Percentiles rank a stretch among this genome's conserved stretches.
phyloP scores from a whole-genome alignment of 352 stramenopile species.

The Phytopythium montanum region DNA sequence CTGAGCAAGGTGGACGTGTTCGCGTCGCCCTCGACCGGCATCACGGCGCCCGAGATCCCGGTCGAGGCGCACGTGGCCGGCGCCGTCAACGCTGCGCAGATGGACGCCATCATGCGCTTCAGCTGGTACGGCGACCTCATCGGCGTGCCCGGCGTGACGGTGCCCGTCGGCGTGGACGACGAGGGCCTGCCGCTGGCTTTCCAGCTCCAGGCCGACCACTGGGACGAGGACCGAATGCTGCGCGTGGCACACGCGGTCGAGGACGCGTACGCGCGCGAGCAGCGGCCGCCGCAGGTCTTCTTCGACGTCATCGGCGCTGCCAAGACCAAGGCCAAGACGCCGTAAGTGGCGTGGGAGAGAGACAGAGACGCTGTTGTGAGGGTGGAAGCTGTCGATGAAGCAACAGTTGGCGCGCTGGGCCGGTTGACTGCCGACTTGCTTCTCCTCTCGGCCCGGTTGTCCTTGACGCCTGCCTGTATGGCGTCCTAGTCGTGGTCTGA shows the following conservation, averaged over 20 bases:
- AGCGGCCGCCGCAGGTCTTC: conserved; percentile 57
- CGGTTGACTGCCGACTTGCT: too few species aligned
- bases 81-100: conserved; percentile 51
- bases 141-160: conserved; percentile 72
- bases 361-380: neutral
- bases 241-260: conserved; percentile 59
- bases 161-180: conserved; percentile 70
- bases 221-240: conserved; percentile 70
- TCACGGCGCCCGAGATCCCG: conserved; percentile 70
- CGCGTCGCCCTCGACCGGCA: conserved; percentile 76
- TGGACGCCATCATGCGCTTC: conserved; percentile 76
- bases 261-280: conserved; percentile 26
- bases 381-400: too few species aligned
- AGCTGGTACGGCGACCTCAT: conserved; percentile 86
- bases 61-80: conserved; percentile 35
- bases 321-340: conserved; percentile 9
- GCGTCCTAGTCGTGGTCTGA: too few species aligned
- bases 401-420: too few species aligned
- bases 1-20: conserved; percentile 89
- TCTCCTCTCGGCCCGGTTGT: too few species aligned
- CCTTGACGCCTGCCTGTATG: too few species aligned
- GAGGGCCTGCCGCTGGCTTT: conserved; percentile 66
- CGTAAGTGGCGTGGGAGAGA: neutral
- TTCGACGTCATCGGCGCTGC: conserved; percentile 63
- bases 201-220: conserved; percentile 76